Percentiles rank a stretch among this genome's conserved stretches.
Evolutionary conservation across 1,284 basidiomycete genomes (phyloP).

Genomic region (Kalmanozyma brasiliensis): DNA sequence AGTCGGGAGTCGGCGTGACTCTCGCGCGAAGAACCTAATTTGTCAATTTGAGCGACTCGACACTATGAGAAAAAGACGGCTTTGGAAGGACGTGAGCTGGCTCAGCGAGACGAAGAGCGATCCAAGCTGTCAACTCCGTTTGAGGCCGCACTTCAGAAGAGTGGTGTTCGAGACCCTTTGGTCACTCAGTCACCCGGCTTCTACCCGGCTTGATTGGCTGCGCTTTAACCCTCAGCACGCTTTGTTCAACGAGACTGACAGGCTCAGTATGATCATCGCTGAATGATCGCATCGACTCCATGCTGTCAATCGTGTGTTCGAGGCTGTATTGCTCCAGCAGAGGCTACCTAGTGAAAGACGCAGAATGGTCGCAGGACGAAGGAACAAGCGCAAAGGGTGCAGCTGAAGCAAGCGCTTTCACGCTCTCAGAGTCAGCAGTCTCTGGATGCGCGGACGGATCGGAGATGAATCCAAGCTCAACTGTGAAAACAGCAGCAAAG

Average conservation of each 20-base stretch:
- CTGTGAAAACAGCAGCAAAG: background rate
- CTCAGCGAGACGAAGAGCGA: background rate
- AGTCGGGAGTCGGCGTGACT: slow-evolving; percentile 22
- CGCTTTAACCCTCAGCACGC: too few species aligned
- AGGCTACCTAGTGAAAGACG: too few species aligned
- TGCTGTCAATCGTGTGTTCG: too few species aligned
- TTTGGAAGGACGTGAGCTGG: slow-evolving; percentile 25
- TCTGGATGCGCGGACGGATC: slow-evolving; percentile 25
- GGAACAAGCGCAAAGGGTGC: background rate
- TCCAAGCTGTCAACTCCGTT: slow-evolving; percentile 22
- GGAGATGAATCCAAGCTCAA: slow-evolving; percentile 20
- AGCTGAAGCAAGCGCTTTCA: slow-evolving; percentile 22
- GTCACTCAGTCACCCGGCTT: background rate
- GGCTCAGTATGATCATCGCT: too few species aligned
- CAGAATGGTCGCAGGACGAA: background rate
- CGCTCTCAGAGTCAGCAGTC: slow-evolving; percentile 19
- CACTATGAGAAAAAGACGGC: slow-evolving; percentile 11
- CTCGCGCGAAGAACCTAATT: too few species aligned
- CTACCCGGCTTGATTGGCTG: background rate
- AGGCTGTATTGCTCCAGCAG: too few species aligned
- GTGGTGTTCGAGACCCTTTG: background rate
- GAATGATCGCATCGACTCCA: too few species aligned
- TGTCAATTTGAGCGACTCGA: too few species aligned
- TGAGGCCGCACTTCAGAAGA: slow-evolving; percentile 32
- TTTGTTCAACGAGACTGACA: too few species aligned